Base-by-base conservation (phyloP, 2,329 filamentous ascomycete species). In the Cladosporium cucumerinum region DNA sequence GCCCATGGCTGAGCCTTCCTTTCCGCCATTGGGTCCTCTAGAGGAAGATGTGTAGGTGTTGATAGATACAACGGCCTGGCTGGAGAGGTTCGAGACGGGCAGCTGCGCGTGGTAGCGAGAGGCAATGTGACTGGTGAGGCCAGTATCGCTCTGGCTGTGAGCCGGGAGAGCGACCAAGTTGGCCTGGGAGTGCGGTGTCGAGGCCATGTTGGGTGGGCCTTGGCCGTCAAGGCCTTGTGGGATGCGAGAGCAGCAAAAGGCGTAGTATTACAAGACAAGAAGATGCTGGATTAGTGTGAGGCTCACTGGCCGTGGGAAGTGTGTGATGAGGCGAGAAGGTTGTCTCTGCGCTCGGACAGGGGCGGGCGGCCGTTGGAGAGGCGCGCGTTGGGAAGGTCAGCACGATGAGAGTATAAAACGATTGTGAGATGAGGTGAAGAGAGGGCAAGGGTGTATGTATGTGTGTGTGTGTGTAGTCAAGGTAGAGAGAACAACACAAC, bases 11-110 rank as follows among this genome's bases (percentile, higher is more conserved):
- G 92, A 97, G 39, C 93, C 94, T 72, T 96, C 92, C 74, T 93
- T 95, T 66, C 87, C 89, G 70, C 94, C 94, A 90, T 97, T 92
- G 4, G 90, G 87, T 25, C 93, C 94, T 75, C 93, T 93, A 63
- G 89, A 85, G 0, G 94, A 94, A 12, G 92, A 91, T 12, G 92
- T 94, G 77, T 96, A 98, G 23, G 93, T 99, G 81, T 99, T 99
- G 69, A 99, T 83, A 61, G 91, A 90, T 74, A 99, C 89, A 71
- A 98, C 85, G 57, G 90, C 95, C 76, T 98, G 93, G 0, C 93
- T 96, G 0, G 93, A 97, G 21, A 99, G 86, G 57, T 87, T 87
- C 61, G 95, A 92, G 0, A 93, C 96, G 11, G 95, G 93, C 66
- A 95, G 82, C 62, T 91, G 90, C 61, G 96, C 90, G 80, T 99